Conservation (phyloP, 2,329 filamentous ascomycete species). For the Nakataea oryzae region DNA sequence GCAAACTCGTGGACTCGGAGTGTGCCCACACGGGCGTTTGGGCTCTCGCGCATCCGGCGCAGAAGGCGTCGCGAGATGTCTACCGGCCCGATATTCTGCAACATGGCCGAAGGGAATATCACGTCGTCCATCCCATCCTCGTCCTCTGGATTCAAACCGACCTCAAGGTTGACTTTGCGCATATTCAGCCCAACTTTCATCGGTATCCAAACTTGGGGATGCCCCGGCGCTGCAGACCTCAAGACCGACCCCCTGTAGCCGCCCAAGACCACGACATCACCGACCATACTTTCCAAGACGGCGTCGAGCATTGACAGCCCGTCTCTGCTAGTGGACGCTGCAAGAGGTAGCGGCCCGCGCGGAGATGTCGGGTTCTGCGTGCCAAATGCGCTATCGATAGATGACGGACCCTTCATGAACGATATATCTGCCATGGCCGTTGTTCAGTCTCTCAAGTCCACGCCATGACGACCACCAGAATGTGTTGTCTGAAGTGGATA, state of each 20-base stretch:
- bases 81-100: conserved; percentile 84
- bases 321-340: neutral
- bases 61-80: conserved; percentile 79
- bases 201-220: conserved; percentile 88
- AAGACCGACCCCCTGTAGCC: conserved; percentile 88
- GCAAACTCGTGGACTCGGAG: conserved; percentile 82
- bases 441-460: neutral
- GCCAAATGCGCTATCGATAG: neutral
- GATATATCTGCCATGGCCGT: neutral
- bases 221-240: conserved; percentile 68
- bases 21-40: conserved; percentile 61
- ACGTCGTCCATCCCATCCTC: conserved; percentile 73
- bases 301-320: conserved; percentile 23
- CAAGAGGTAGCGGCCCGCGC: neutral
- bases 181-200: conserved; percentile 89
- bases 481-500: neutral
- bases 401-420: neutral
- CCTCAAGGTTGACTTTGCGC: conserved; percentile 81
- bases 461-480: neutral
- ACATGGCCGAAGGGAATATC: conserved; percentile 79
- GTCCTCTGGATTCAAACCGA: conserved; percentile 71
- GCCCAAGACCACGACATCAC: conserved; percentile 80
- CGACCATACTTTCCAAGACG: conserved; percentile 58
- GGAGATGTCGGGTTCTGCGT: neutral
- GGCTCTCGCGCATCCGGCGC: conserved; percentile 62